phyloP scores from a whole-genome alignment of 116 monocot species.

The Zostera marina region DNA sequence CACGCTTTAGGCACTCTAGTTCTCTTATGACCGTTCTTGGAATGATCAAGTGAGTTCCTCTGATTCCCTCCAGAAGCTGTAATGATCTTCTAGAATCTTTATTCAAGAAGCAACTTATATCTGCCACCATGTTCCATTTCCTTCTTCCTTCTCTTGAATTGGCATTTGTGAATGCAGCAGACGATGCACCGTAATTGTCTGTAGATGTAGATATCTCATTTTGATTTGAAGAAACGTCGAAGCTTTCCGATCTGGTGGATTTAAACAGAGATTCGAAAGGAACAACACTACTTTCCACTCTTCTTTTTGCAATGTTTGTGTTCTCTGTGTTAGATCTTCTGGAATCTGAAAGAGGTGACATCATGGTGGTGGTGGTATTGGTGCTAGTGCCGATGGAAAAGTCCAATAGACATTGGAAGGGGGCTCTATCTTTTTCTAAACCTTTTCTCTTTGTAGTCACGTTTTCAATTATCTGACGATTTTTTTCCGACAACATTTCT shows the following conservation, averaged over 20 bases:
- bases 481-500: constrained; percentile 6
- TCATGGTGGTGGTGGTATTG: not conserved
- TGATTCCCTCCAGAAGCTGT: constrained; percentile 67
- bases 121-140: constrained; percentile 76
- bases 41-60: constrained; percentile 73
- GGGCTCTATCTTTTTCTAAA: constrained; percentile 27
- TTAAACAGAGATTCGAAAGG: constrained; percentile 29
- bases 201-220: not conserved
- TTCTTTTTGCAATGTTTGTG: constrained; percentile 12
- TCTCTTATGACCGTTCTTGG: constrained; percentile 91
- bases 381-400: constrained; percentile 7
- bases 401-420: constrained; percentile 42
- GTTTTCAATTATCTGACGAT: constrained; percentile 17
- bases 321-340: constrained; percentile 2
- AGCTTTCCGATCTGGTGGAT: not conserved
- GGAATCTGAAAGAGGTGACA: not conserved
- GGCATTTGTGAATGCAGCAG: not conserved
- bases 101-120: constrained; percentile 48
- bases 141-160: constrained; percentile 15
- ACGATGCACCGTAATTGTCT: not conserved
- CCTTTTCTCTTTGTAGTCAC: constrained; percentile 23
- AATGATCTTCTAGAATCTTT: constrained; percentile 65
- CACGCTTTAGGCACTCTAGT: constrained; percentile 58
- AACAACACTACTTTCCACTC: constrained; percentile 28
- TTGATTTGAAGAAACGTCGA: not conserved